These are phyloP conservation scores for Epichloe aotearoae DNA, from an alignment of 2,329 filamentous ascomycete species.

Conservation along the genomic window DNA sequence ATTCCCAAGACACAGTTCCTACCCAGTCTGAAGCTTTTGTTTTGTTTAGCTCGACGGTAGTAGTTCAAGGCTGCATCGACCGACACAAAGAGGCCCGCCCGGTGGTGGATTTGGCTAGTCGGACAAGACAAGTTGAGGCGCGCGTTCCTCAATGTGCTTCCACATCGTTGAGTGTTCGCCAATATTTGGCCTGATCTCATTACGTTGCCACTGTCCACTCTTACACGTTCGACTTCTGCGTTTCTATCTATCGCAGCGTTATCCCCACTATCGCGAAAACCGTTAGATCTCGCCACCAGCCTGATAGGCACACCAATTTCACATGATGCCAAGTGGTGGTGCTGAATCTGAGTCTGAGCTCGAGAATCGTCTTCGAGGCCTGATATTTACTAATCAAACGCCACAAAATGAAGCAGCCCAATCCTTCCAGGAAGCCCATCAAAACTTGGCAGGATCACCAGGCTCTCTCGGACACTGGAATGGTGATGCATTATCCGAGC, in stretches of 20 bases:
- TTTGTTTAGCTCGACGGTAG: too few relatives aligned
- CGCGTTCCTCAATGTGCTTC: neutral
- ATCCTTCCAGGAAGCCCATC: neutral
- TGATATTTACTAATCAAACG: conserved; percentile 41
- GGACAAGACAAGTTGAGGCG: neutral
- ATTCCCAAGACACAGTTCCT: too few relatives aligned
- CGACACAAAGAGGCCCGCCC: too few relatives aligned
- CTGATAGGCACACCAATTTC: neutral
- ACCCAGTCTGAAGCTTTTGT: too few relatives aligned
- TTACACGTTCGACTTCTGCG: neutral
- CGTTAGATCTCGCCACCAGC: neutral
- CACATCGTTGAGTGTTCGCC: neutral
- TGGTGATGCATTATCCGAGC: neutral
- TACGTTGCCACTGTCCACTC: neutral
- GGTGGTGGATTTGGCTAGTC: neutral
- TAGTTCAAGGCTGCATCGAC: too few relatives aligned
- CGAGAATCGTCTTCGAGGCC: conserved; percentile 43
- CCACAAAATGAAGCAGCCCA: neutral
- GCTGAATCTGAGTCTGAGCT: conserved; percentile 18
- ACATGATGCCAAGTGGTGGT: neutral
- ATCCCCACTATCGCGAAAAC: neutral
- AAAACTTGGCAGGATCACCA: neutral
- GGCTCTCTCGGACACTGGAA: neutral
- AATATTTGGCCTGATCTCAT: neutral
- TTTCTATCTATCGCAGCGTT: neutral